Percentiles rank a stretch among this genome's conserved stretches.
Conservation (phyloP, 768 basidiomycete species). For the Mycena galopus region DNA sequence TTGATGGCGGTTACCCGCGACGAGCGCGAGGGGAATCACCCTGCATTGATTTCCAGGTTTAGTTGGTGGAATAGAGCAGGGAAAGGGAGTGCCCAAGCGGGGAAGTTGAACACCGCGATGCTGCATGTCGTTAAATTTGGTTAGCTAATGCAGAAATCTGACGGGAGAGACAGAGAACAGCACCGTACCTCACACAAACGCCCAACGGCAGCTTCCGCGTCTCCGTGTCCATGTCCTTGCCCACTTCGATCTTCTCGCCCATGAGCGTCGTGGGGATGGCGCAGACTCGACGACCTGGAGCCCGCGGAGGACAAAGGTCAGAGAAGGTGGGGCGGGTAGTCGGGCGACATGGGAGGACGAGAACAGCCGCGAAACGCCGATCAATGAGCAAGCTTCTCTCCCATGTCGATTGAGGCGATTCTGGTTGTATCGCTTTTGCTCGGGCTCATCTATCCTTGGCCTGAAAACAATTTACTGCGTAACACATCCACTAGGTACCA, state of each 20-base stretch:
- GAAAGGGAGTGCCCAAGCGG: slow-evolving; percentile 70
- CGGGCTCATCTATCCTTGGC: no score
- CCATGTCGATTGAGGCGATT: no score
- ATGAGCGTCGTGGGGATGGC: slow-evolving; percentile 87
- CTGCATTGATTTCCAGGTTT: slow-evolving; percentile 54
- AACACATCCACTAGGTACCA: no score
- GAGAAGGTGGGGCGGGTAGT: no score
- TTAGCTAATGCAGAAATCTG: neutral
- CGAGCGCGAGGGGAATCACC: slow-evolving; percentile 93
- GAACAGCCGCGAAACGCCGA: no score
- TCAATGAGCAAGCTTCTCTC: no score
- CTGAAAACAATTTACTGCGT: no score
- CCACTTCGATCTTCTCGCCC: slow-evolving; percentile 94
- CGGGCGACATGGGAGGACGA: no score
- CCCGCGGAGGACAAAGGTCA: slow-evolving; percentile 92
- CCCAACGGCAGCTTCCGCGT: slow-evolving; percentile 88
- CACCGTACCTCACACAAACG: slow-evolving; percentile 70
- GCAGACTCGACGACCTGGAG: slow-evolving; percentile 89
- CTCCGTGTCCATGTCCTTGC: slow-evolving; percentile 97
- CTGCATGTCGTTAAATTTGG: no score
- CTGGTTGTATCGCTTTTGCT: no score
- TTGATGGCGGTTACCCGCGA: slow-evolving; percentile 95
- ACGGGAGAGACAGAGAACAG: neutral
- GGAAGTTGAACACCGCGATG: slow-evolving; percentile 92
- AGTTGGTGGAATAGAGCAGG: neutral